Conservation (phyloP, 495 filamentous ascomycete species). For the Tuber brumale region DNA sequence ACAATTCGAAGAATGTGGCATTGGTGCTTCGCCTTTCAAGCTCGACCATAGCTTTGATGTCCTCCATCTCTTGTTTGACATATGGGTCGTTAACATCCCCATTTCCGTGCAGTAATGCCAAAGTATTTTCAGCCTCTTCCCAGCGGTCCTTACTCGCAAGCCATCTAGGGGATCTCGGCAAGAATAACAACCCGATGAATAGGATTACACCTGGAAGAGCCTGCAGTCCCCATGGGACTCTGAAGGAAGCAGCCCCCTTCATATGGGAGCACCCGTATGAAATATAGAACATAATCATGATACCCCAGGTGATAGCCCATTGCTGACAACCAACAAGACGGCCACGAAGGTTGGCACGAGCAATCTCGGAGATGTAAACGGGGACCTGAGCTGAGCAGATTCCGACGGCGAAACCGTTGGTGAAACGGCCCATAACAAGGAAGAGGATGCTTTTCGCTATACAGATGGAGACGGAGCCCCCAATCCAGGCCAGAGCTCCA, state of each 20-base stretch:
- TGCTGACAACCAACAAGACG: constrained; percentile 67
- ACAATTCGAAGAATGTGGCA: constrained; percentile 62
- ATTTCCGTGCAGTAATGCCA: constrained; percentile 59
- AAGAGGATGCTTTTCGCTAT: constrained; percentile 68
- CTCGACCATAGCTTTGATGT: constrained; percentile 63
- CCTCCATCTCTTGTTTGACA: constrained; percentile 59
- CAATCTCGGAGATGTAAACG: constrained; percentile 69
- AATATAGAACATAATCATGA: constrained; percentile 77
- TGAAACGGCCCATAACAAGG: constrained; percentile 68
- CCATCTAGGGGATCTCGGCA: constrained; percentile 76
- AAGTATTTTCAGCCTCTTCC: constrained; percentile 60
- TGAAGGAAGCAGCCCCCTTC: constrained; percentile 54
- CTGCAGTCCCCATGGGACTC: constrained; percentile 71
- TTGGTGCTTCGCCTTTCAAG: constrained; percentile 60
- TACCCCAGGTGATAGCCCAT: constrained; percentile 69
- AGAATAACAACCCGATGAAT: constrained; percentile 56
- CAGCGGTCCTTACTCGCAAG: constrained; percentile 65
- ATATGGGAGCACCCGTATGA: constrained; percentile 70
- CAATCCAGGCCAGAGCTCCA: constrained; percentile 41
- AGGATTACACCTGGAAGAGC: constrained; percentile 64
- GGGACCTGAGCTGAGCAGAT: constrained; percentile 76
- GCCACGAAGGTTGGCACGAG: constrained; percentile 63
- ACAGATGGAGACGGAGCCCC: constrained; percentile 64
- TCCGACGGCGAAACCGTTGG: constrained; percentile 71
- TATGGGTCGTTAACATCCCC: constrained; percentile 58